Conservation (phyloP, 2,329 filamentous ascomycete species). For the Beauveria caledonica region DNA sequence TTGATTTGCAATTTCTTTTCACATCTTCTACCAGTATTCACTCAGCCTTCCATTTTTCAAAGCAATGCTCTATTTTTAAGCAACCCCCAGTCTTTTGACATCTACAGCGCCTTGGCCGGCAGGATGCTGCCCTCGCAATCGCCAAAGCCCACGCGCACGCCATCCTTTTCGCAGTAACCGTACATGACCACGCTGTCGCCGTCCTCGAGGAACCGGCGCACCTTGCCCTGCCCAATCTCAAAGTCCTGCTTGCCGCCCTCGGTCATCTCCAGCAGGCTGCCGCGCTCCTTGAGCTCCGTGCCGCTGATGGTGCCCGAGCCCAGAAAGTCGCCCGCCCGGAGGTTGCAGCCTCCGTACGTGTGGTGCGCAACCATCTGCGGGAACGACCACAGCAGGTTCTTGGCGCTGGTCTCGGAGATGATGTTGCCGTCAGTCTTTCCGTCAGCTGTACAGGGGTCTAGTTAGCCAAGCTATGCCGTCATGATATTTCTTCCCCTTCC, state of each 20-base stretch:
- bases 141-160: conserved; percentile 34
- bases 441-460: conserved; percentile 2
- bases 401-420: conserved; percentile 14
- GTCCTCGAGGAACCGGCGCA: conserved; percentile 36
- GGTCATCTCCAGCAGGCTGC: conserved; percentile 38
- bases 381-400: conserved; percentile 60
- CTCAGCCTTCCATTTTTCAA: not conserved
- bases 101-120: conserved; percentile 9
- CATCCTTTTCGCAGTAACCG: conserved; percentile 27
- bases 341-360: conserved; percentile 60
- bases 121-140: conserved; percentile 30
- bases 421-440: conserved; percentile 3
- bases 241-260: conserved; percentile 37
- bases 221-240: conserved; percentile 30
- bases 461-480: not conserved
- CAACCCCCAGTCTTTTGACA: not conserved
- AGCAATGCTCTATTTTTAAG: not conserved
- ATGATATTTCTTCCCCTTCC: not conserved
- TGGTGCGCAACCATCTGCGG: conserved; percentile 73
- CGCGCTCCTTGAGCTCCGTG: conserved; percentile 27
- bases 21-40: not conserved
- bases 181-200: conserved; percentile 36
- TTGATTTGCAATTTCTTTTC: not conserved
- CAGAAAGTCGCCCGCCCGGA: conserved; percentile 61
- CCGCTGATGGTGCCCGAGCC: conserved; percentile 42